These are phyloP conservation scores for Coemansia sp. DNA, from an alignment of 192 early-diverging fungal genomes.

Conservation along the genomic window DNA sequence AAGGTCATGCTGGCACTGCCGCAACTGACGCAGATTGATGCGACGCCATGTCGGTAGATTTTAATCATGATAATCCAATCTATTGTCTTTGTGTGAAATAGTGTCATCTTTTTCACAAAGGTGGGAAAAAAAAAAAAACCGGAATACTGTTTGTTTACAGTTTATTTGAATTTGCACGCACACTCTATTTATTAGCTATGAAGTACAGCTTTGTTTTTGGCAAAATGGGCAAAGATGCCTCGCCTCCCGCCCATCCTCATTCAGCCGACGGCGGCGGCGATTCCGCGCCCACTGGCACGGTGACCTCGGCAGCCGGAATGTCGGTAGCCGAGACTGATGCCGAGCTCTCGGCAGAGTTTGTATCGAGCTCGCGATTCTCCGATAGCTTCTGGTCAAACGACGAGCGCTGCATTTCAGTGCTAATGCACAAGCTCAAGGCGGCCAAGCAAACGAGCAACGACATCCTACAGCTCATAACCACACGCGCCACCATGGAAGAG, in stretches of 20 bases:
- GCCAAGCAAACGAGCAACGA: conserved; percentile 70
- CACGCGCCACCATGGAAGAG: conserved; percentile 64
- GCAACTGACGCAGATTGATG: conserved; percentile 90
- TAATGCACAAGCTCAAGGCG: conserved; percentile 65
- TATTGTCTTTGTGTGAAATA: too few species aligned
- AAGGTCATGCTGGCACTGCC: conserved; percentile 85
- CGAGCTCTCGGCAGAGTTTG: conserved; percentile 37
- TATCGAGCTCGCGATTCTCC: conserved; percentile 32
- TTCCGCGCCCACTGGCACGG: conserved; percentile 1
- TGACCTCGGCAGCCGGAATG: conserved; percentile 11
- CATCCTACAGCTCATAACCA: conserved; percentile 59
- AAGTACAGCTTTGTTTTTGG: conserved; percentile 27
- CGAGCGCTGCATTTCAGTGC: conserved; percentile 66
- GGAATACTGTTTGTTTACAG: conserved; percentile 3
- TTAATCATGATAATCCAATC: too few species aligned
- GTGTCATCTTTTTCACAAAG: too few species aligned
- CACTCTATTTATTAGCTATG: background rate
- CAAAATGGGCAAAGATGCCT: conserved; percentile 13
- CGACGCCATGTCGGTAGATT: conserved; percentile 52
- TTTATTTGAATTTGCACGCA: conserved; percentile 5
- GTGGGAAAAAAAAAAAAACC: too few species aligned
- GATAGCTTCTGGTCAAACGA: conserved; percentile 55
- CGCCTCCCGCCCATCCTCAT: background rate
- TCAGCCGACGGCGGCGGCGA: background rate
- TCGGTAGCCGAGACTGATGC: conserved; percentile 18